Evolutionary conservation across 192 early-diverging fungal species (phyloP).

Genomic region (Coemansia sp.): DNA sequence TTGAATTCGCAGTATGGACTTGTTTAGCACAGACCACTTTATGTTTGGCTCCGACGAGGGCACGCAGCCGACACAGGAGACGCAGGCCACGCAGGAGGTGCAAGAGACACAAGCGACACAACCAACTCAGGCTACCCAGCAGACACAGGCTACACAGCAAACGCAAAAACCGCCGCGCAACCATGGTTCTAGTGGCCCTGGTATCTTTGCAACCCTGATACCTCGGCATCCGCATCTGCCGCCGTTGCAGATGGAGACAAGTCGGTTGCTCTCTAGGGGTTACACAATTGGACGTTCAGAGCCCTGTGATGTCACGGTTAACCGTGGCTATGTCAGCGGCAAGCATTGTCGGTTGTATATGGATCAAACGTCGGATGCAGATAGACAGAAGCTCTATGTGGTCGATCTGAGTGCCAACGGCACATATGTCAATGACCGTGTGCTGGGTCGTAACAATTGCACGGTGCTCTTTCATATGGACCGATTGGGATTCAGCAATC

Average conservation of each 20-base stretch:
- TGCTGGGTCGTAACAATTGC: conserved; percentile 39
- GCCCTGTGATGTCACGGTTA: conserved; percentile 27
- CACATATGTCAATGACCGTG: conserved; percentile 41
- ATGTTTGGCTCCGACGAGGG: no score
- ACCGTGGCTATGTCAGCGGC: conserved; percentile 35
- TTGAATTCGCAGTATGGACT: no score
- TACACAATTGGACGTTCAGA: conserved; percentile 35
- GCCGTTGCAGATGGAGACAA: conserved; percentile 24
- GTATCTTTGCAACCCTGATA: conserved; percentile 28
- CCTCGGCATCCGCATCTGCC: conserved; percentile 39
- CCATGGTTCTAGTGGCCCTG: conserved; percentile 1
- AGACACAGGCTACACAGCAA: conserved; percentile 18
- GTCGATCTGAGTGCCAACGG: conserved; percentile 42
- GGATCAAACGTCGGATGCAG: conserved; percentile 18
- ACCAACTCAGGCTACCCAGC: conserved; percentile 40
- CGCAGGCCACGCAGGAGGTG: not conserved
- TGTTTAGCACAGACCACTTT: no score
- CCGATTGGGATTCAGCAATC: conserved; percentile 25
- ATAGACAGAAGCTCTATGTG: conserved; percentile 21
- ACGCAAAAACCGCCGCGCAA: conserved; percentile 37
- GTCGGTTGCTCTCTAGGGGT: conserved; percentile 19
- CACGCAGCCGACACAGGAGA: not conserved
- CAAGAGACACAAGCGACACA: conserved; percentile 20
- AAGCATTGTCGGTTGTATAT: conserved; percentile 37
- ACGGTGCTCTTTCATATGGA: conserved; percentile 49